These are phyloP conservation scores for Musa acuminata DNA, from an alignment of 176 grass and related monocot species.

Conservation along the genomic window DNA sequence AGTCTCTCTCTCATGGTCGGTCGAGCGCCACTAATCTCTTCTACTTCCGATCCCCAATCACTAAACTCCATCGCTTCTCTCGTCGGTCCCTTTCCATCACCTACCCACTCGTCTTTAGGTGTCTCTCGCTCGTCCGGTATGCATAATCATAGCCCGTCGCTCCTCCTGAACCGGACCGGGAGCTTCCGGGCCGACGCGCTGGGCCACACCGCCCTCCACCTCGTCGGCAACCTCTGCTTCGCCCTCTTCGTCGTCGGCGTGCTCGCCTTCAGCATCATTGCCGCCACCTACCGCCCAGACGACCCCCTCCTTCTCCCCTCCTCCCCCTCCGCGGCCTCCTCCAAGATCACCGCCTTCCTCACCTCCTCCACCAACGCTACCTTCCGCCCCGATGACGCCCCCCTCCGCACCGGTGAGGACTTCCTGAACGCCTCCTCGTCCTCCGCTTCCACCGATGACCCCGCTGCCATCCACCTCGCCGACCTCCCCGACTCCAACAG, in stretches of 20 bases:
- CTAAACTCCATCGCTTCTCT: not conserved
- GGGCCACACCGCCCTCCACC: slow-evolving; percentile 7
- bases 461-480: not conserved
- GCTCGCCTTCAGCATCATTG: slow-evolving; percentile 19
- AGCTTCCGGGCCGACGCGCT: slow-evolving; percentile 10
- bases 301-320: slow-evolving; percentile 13
- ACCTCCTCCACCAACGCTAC: slow-evolving; percentile 22
- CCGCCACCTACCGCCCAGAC: slow-evolving; percentile 16
- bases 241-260: slow-evolving; percentile 11
- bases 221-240: slow-evolving; percentile 20
- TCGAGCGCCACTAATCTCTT: too few species aligned
- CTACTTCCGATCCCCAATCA: not conserved
- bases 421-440: slow-evolving; percentile 15
- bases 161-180: not conserved
- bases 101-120: not conserved
- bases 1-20: too few species aligned
- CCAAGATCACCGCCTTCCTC: slow-evolving; percentile 1
- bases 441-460: not conserved
- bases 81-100: not conserved
- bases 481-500: not conserved
- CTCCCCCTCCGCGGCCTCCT: not conserved
- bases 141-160: not conserved
- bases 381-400: slow-evolving; percentile 21
- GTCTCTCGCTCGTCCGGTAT: not conserved
- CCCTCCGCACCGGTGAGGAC: slow-evolving; percentile 12